Conservation (phyloP, 2,329 filamentous ascomycete genomes). For the Ambrosiella beaveri region DNA sequence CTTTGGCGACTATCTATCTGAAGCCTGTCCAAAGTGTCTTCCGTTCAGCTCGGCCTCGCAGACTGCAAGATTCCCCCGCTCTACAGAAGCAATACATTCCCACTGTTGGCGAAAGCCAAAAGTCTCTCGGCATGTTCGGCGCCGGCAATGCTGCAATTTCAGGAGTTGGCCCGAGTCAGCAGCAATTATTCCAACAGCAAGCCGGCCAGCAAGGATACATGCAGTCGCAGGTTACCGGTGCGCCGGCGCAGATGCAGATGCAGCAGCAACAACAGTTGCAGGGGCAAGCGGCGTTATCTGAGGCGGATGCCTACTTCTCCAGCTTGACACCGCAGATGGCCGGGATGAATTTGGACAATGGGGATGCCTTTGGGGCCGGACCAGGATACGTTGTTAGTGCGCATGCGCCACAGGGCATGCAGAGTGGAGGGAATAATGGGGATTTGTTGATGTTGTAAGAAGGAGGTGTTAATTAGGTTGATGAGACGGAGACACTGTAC, state of each 20-base stretch:
- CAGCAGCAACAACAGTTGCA: neutral
- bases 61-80: constrained; percentile 66
- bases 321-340: constrained; percentile 62
- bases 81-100: constrained; percentile 56
- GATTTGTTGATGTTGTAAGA: constrained; percentile 50
- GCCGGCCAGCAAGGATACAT: constrained; percentile 21
- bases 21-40: constrained; percentile 98
- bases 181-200: constrained; percentile 24
- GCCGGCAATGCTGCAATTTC: constrained; percentile 23
- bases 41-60: constrained; percentile 65
- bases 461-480: neutral
- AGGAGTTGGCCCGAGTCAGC: constrained; percentile 10
- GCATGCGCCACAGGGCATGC: constrained; percentile 57
- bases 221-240: neutral
- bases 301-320: constrained; percentile 81
- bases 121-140: constrained; percentile 42
- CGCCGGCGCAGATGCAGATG: neutral
- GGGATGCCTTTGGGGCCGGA: constrained; percentile 42
- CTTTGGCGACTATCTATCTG: constrained; percentile 88
- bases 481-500: neutral
- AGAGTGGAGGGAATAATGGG: constrained; percentile 45
- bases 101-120: constrained; percentile 35
- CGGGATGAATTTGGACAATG: constrained; percentile 47
- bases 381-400: constrained; percentile 61
- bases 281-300: constrained; percentile 42